These are phyloP conservation scores for Sindora glabra DNA, from an alignment of 306 rosid genomes.

Conservation along the genomic window DNA sequence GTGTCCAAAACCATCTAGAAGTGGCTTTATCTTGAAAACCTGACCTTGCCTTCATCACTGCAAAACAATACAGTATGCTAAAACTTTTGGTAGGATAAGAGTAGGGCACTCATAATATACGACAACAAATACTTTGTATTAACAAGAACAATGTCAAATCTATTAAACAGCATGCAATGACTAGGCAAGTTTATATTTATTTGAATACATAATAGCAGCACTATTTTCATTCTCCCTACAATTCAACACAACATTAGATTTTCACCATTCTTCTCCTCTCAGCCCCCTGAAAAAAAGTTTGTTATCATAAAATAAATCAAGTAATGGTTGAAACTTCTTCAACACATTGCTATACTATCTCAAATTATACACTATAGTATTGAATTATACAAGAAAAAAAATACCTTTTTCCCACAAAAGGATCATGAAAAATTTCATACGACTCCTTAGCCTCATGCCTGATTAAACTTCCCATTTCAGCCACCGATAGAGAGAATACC, in stretches of 20 bases:
- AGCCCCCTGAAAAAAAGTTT: not conserved
- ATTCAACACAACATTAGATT: not conserved
- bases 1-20: slow-evolving; percentile 88
- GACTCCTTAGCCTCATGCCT: slow-evolving; percentile 63
- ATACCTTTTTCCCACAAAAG: slow-evolving; percentile 66
- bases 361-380: not conserved
- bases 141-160: not conserved
- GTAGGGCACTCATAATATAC: not conserved
- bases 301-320: slow-evolving; percentile 1
- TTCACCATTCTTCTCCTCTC: not conserved
- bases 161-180: not conserved
- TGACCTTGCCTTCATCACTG: slow-evolving; percentile 91
- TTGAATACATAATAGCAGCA: not conserved
- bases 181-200: not conserved
- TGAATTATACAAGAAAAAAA: not conserved
- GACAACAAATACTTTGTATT: not conserved
- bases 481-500: slow-evolving; percentile 75
- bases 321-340: not conserved
- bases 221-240: not conserved
- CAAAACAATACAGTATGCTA: slow-evolving; percentile 22
- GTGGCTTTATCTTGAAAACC: slow-evolving; percentile 84
- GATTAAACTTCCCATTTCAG: slow-evolving; percentile 73
- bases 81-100: not conserved
- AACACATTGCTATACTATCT: not conserved
- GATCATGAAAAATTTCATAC: slow-evolving; percentile 71